Evolutionary conservation across 768 basidiomycete genomes (phyloP).

Genomic region (Russula foetens): DNA sequence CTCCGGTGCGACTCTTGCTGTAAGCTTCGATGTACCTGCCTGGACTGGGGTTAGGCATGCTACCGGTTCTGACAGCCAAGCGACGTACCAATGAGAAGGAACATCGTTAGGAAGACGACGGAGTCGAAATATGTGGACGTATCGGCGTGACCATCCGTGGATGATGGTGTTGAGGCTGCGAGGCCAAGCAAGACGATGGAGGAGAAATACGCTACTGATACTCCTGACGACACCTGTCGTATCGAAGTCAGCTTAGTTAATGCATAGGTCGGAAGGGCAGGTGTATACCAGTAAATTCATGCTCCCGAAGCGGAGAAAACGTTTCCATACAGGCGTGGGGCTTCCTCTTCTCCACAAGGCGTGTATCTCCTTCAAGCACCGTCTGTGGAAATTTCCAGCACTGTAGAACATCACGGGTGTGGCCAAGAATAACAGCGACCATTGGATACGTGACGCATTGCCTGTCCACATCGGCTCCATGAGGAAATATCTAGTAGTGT

Average conservation of each 20-base stretch:
- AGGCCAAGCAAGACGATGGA: constrained; percentile 62
- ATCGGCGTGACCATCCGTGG: constrained; percentile 35
- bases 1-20: constrained; percentile 61
- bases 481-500: constrained; percentile 42
- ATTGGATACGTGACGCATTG: constrained; percentile 48
- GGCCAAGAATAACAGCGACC: constrained; percentile 58
- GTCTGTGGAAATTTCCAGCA: constrained; percentile 47
- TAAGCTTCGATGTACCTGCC: constrained; percentile 60
- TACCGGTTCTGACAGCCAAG: background rate
- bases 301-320: constrained; percentile 68
- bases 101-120: constrained; percentile 73
- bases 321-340: constrained; percentile 41
- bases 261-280: background rate
- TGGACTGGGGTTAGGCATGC: constrained; percentile 21
- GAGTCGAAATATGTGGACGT: constrained; percentile 75
- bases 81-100: constrained; percentile 56
- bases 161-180: constrained; percentile 37
- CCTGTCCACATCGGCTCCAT: constrained; percentile 57
- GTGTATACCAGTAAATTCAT: constrained; percentile 71
- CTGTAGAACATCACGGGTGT: constrained; percentile 67
- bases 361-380: constrained; percentile 46
- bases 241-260: background rate
- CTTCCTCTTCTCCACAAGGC: constrained; percentile 53
- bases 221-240: constrained; percentile 48
- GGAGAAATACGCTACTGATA: constrained; percentile 70